Evolutionary conservation across 352 stramenopile genomes (phyloP), one percentile per base, ranked within the genome.

Genomic region (Blastocystis sp.): DNA sequence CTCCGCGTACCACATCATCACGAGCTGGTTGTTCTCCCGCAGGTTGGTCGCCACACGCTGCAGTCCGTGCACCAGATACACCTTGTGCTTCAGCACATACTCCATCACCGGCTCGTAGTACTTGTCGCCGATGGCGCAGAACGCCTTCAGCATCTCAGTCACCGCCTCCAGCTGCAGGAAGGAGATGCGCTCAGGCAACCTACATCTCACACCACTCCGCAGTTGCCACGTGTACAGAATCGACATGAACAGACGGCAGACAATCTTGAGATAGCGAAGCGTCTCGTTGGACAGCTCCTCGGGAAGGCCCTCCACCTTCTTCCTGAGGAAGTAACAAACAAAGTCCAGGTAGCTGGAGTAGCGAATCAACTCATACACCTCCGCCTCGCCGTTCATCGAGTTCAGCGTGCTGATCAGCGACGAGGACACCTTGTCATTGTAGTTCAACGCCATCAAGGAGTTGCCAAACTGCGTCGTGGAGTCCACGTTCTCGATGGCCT

Each of bases 1-100:
- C 11, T 84, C 74, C 38, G 40, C 45, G 57, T 84, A 84, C 74
- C 57, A 68, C 24, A 84, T 28, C 74, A 84, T 69, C 24, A 48
- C 57, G 19, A 84, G 4, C 43, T 84, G 54, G 48, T 84, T 84
- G 21, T 84, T 17, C 38, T 11, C 45, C 2, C 74, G 24, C 17
- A 84, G 57, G 52, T 63, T 84, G 3, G 57, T 63, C 21, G 57
- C 19, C 2, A 84, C 34, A 28, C 57, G 48, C 45, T 84, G 74
- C 2, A 84, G 57, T 19, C 21, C 74, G 21, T 28, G 52, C 42
- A 84, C 38, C 24, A 84, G 34, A 70, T 84, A 84, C 57, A 68
- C 24, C 45, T 69, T 28, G 48, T 84, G 74, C 45, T 84, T 68
- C 38, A 69, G n/a, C 59, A 84, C 61, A 28, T 69, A 84, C 7